Base-by-base conservation (phyloP, 73 alveolate species). In the Effrenium voratum region DNA sequence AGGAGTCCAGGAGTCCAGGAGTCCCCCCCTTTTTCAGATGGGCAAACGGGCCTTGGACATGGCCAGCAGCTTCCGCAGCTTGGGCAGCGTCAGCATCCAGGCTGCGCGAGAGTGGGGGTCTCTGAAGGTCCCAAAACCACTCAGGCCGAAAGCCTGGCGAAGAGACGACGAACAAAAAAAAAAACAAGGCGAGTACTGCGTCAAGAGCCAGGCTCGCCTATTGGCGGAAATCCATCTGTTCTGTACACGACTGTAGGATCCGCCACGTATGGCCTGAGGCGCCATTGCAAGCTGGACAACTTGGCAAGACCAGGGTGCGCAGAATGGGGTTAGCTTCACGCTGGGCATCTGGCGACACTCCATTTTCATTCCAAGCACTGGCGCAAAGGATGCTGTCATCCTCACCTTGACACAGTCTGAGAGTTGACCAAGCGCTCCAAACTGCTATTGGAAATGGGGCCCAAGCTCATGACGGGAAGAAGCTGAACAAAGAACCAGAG, bases 341-440 rank as follows among this genome's bases (percentile, higher is more conserved):
- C 46, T 72, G 82, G 0, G 50, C 15, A 5, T 30, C 82, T 22
- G 82, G 26, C 82, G 82, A 45, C 13, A 72, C 30, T 19, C 82
- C 82, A 34, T 72, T 72, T 49, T 72, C 82, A 34, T 72, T 72
- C 82, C 82, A 72, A n/a, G 82, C 82, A 30, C 82, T 72, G 82
- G 82, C 82, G 47, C 82, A n/a, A 32, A 72, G 6, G 34, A 72
- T 5, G 82, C 82, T 72, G 50, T 72, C 82, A 34, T 72, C 82
- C 30, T 49, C 50, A 36, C 82, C 82, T 72, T 34, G 43, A 10
- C 26, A 34, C 34, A 57, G 72, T 1, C 28, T 57, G 72, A 0
- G 16, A 0, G 72, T 1, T 22, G 72, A 2, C 16, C 30, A 72
- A 72, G 10, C n/a, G n/a, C n/a, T n/a, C n/a, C n/a, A n/a, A n/a